Percentiles rank a stretch among this genome's conserved stretches.
Conservation (phyloP, 2,329 filamentous ascomycete species). For the Stemphylium lycopersici region DNA sequence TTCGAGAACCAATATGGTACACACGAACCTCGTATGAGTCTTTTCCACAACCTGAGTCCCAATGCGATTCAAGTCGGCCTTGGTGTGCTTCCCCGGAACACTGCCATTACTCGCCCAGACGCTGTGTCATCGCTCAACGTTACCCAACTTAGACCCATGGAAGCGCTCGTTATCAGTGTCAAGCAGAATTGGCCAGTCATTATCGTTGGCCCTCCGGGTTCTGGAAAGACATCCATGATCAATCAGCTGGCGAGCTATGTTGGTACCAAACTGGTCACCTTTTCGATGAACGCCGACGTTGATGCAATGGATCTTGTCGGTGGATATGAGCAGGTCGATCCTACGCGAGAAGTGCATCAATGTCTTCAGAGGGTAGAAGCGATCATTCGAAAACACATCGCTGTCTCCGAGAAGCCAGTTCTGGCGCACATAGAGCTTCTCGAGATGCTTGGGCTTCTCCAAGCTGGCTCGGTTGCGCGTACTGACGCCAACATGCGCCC, state of each 20-base stretch:
- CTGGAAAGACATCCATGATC: conserved; percentile 83
- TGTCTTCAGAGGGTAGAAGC: conserved; percentile 61
- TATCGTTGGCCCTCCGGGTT: conserved; percentile 81
- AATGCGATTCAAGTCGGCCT: conserved; percentile 79
- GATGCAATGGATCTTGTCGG: conserved; percentile 97
- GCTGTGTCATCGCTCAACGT: conserved; percentile 36
- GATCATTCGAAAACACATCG: conserved; percentile 55
- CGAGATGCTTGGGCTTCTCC: conserved; percentile 20
- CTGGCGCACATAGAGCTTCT: conserved; percentile 25
- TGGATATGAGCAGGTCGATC: conserved; percentile 93
- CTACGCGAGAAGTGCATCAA: conserved; percentile 72
- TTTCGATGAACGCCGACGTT: conserved; percentile 91
- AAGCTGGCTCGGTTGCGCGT: not conserved
- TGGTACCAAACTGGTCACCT: conserved; percentile 77
- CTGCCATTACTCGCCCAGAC: conserved; percentile 34
- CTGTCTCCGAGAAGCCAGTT: conserved; percentile 12
- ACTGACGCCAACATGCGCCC: conserved; percentile 9
- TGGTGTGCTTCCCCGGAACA: conserved; percentile 70
- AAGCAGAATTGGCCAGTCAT: conserved; percentile 89
- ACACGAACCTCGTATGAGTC: conserved; percentile 47
- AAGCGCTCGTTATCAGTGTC: conserved; percentile 86
- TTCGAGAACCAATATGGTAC: conserved; percentile 69
- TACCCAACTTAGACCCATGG: conserved; percentile 72
- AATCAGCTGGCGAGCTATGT: conserved; percentile 78
- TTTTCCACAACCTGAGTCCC: conserved; percentile 73